Evolutionary conservation across 2,329 filamentous ascomycete species (phyloP).

Genomic region (Didymella pomorum): DNA sequence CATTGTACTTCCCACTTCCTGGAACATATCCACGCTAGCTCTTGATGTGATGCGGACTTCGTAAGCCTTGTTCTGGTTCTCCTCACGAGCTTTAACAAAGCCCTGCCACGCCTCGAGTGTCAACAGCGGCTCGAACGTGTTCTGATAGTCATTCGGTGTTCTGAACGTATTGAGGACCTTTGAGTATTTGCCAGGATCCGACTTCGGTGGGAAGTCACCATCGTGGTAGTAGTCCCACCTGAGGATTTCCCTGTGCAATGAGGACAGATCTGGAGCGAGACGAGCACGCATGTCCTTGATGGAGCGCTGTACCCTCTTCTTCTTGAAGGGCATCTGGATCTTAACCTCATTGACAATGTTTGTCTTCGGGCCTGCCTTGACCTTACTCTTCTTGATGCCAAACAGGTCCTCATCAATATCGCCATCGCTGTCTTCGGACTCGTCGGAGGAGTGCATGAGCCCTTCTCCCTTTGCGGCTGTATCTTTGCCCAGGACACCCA

Average conservation of each 20-base stretch:
- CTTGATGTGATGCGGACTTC: constrained; percentile 88
- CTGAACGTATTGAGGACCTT: constrained; percentile 80
- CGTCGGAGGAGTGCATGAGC: constrained; percentile 86
- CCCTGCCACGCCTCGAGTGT: constrained; percentile 95
- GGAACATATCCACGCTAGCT: constrained; percentile 88
- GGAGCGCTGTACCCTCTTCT: constrained; percentile 79
- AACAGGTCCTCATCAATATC: constrained; percentile 73
- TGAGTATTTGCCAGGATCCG: constrained; percentile 73
- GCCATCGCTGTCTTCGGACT: constrained; percentile 65
- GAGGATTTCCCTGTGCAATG: constrained; percentile 84
- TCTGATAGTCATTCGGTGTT: constrained; percentile 80
- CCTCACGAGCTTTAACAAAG: constrained; percentile 88
- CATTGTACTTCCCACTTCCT: constrained; percentile 89
- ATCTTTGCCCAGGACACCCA: constrained; percentile 80
- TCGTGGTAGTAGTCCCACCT: constrained; percentile 95
- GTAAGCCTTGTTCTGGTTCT: constrained; percentile 80
- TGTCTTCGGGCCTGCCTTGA: constrained; percentile 48
- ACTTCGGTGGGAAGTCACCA: constrained; percentile 82
- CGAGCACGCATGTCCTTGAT: constrained; percentile 94
- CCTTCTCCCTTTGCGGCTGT: constrained; percentile 77
- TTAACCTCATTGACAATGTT: constrained; percentile 50
- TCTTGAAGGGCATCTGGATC: constrained; percentile 76
- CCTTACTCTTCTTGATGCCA: constrained; percentile 61
- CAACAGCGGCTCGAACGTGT: constrained; percentile 88
- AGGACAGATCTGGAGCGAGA: constrained; percentile 85